Evolutionary conservation across 2,329 filamentous ascomycete genomes (phyloP).

Genomic region (Ambrosiella cleistominuta): DNA sequence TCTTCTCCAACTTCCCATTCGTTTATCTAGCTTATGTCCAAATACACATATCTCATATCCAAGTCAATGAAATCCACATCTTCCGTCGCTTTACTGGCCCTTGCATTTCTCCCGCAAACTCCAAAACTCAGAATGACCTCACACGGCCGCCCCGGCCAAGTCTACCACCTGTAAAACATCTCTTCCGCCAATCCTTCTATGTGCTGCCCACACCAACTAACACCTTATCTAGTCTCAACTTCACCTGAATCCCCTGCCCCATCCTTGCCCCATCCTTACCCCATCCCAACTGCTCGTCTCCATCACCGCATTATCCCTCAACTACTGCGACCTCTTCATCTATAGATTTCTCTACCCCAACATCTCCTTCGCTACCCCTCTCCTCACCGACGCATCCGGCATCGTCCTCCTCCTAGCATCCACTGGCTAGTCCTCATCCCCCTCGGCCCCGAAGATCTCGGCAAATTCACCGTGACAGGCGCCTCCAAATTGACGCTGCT

Average conservation of each 20-base stretch:
- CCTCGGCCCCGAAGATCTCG: conserved; percentile 55
- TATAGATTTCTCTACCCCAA: conserved; percentile 82
- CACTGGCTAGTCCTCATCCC: conserved; percentile 55
- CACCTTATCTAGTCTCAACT: conserved; percentile 28
- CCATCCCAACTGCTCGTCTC: conserved; percentile 55
- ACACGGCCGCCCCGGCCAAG: conserved; percentile 56
- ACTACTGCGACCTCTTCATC: conserved; percentile 91
- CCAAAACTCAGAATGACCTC: conserved; percentile 5
- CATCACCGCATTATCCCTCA: conserved; percentile 65
- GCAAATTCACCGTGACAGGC: conserved; percentile 46
- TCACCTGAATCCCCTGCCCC: conserved; percentile 45
- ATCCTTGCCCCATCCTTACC: conserved; percentile 45
- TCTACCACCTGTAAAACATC: conserved; percentile 55
- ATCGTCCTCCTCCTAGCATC: conserved; percentile 62
- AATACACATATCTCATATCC: not conserved
- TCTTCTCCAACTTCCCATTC: not conserved
- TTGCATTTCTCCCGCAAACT: conserved; percentile 6
- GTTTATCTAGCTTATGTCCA: not conserved
- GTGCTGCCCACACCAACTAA: not conserved
- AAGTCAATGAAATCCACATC: conserved; percentile 1
- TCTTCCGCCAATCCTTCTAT: not conserved
- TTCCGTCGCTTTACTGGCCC: conserved; percentile 2
- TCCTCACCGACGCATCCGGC: conserved; percentile 72
- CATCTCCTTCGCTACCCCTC: conserved; percentile 58
- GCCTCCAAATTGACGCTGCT: conserved; percentile 41